Base-by-base conservation (phyloP, 23 red algal genomes). In the Gracilaria caudata region DNA sequence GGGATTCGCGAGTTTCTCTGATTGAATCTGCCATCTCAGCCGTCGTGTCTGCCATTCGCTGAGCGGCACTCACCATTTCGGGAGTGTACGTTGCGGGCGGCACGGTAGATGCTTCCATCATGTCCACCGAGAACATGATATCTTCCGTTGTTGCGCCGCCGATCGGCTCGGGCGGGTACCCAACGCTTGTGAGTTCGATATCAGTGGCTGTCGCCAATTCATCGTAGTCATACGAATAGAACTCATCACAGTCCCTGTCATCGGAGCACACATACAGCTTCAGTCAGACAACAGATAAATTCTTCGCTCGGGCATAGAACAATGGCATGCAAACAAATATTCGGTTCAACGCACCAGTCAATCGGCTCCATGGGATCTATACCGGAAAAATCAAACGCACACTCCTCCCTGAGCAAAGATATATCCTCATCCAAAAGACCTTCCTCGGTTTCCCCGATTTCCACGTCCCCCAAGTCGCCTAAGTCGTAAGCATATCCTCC, bases 351-450 rank as follows among this genome's bases (percentile, higher is more conserved):
- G 20, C 19, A 61, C 57, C 57, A 61, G 19, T 61, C 57, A 61
- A 61, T n/a, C 26, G 57, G 57, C 19, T 61, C 57, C 57, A 61
- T 61, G 7, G 57, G 57, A 6, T 61, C 57, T 26, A 61, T 16
- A 61, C 17, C 57, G 7, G 5, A n/a, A 7, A n/a, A 5, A n/a
- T 26, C 20, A 4, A 61, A 16, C 17, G 7, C 20, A 26, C n/a
- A 4, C 7, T 61, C 57, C 7, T 20, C 26, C 7, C 5, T 10
- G 7, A 61, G 26, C 26, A 4, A 4, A 20, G 57, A 6, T n/a
- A 61, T 61, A 61, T 61, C 57, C 19, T 61, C 57, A 29, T 61
- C 57, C 5, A 61, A 61, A 29, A 61, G 57, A 7, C 57, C 57
- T 5, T 61, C 57, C 26, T 61, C 57, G 7, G 57, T 61, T 29